Conservation (phyloP, 192 early-diverging fungal genomes). For the Funneliformis mosseae region DNA sequence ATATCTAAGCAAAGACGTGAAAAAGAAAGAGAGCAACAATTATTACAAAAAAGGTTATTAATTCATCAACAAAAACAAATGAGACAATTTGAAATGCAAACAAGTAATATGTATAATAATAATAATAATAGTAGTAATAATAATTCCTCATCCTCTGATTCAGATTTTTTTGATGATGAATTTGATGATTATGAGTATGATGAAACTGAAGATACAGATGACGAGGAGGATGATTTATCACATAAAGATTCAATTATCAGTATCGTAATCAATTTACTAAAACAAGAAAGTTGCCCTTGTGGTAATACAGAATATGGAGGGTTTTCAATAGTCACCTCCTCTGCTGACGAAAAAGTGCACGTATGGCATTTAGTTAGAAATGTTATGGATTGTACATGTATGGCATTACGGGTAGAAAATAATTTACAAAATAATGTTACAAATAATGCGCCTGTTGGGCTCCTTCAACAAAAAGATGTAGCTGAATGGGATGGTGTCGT, state of each 20-base stretch:
- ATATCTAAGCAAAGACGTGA: neutral
- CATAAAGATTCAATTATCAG: conserved; percentile 21
- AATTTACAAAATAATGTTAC: neutral
- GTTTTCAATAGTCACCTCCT: conserved; percentile 23
- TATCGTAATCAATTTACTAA: conserved; percentile 29
- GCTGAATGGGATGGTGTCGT: conserved; percentile 20
- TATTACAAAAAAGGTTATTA: neutral
- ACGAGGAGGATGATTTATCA: neutral
- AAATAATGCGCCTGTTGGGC: neutral
- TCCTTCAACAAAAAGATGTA: conserved; percentile 13
- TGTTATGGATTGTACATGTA: conserved; percentile 30
- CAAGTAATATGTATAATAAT: neutral
- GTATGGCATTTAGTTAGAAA: conserved; percentile 23
- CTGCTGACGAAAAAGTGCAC: conserved; percentile 27
- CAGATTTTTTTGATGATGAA: conserved; percentile 4
- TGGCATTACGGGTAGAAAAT: neutral
- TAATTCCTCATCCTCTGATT: neutral
- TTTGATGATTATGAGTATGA: conserved; percentile 1
- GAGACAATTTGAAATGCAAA: neutral
- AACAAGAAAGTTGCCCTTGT: conserved; percentile 30
- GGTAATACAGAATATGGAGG: conserved; percentile 20
- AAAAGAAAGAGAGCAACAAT: conserved; percentile 15
- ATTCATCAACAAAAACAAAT: neutral
- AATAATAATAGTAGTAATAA: too few relatives aligned
- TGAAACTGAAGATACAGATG: neutral